Evolutionary conservation across 805 yeast genomes (phyloP).

Genomic region (Helenozyma baotianmanensis): DNA sequence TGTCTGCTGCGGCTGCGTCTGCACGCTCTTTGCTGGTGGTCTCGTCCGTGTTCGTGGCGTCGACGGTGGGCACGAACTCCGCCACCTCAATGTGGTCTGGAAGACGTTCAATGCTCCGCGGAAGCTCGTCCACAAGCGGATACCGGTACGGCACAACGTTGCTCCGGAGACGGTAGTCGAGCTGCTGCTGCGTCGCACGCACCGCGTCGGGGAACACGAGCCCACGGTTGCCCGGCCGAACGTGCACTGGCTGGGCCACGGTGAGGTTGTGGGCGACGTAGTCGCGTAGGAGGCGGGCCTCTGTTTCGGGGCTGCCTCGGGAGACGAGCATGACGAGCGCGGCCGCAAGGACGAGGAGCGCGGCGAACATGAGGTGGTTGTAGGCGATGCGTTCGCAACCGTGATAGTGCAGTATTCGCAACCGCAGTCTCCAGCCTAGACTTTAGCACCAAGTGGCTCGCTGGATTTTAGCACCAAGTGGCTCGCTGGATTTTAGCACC

Average conservation of each 20-base stretch:
- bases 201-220: constrained; percentile 65
- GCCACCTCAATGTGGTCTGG: constrained; percentile 1
- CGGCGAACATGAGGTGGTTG: neutral
- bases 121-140: constrained; percentile 10
- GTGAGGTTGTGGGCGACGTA: constrained; percentile 7
- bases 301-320: neutral
- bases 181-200: constrained; percentile 39
- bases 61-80: neutral
- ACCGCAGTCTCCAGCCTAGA: no score
- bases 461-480: no score
- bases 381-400: no score
- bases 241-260: constrained; percentile 19
- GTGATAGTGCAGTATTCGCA: no score
- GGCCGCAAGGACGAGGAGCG: neutral
- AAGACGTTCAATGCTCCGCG: constrained; percentile 6
- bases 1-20: no score
- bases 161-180: constrained; percentile 17
- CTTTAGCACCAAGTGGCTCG: no score
- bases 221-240: constrained; percentile 34
- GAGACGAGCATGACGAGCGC: neutral
- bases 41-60: neutral
- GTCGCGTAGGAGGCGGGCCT: constrained; percentile 8
- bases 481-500: no score
- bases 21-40: no score
- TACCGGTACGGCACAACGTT: constrained; percentile 9